phyloP scores from a whole-genome alignment of 176 grass and related monocot species.

The Triticum timopheevii region DNA sequence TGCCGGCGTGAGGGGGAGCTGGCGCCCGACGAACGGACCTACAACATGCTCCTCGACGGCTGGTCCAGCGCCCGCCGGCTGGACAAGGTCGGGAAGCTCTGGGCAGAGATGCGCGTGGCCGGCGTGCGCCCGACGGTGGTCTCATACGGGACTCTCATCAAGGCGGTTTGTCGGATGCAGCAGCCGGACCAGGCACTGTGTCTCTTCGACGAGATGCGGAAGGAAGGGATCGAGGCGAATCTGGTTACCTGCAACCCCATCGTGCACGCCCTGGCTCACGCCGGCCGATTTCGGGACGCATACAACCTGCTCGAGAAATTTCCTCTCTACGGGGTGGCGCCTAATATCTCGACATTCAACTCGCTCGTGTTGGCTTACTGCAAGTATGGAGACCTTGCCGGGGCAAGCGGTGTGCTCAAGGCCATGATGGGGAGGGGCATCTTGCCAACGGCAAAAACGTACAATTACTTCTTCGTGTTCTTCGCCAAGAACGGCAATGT shows the following conservation, averaged over 20 bases:
- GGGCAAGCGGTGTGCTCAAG: constrained; percentile 68
- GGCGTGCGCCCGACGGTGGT: constrained; percentile 69
- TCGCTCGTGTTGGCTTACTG: constrained; percentile 75
- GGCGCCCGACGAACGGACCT: constrained; percentile 46
- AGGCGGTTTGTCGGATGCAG: constrained; percentile 60
- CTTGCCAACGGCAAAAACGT: constrained; percentile 63
- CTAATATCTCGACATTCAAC: constrained; percentile 78
- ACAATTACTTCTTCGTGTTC: constrained; percentile 79
- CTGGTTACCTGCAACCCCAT: constrained; percentile 77
- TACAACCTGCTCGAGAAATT: constrained; percentile 81
- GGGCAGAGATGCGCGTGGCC: constrained; percentile 54
- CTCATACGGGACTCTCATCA: constrained; percentile 73
- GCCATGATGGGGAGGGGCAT: constrained; percentile 59
- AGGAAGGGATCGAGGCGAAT: constrained; percentile 49
- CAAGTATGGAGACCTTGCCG: constrained; percentile 60
- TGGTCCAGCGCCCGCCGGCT: constrained; percentile 60
- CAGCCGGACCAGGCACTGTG: constrained; percentile 54
- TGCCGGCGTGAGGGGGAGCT: constrained; percentile 36
- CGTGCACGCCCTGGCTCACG: constrained; percentile 53
- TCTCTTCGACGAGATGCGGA: constrained; percentile 66
- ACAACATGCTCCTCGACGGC: constrained; percentile 76
- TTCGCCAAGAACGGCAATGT: constrained; percentile 55
- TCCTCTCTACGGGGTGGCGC: constrained; percentile 63
- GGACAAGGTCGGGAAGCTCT: constrained; percentile 61
- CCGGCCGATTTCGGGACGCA: constrained; percentile 62